phyloP scores from a whole-genome alignment of 1,284 basidiomycete genomes.

The Fomitopsis palustris region DNA sequence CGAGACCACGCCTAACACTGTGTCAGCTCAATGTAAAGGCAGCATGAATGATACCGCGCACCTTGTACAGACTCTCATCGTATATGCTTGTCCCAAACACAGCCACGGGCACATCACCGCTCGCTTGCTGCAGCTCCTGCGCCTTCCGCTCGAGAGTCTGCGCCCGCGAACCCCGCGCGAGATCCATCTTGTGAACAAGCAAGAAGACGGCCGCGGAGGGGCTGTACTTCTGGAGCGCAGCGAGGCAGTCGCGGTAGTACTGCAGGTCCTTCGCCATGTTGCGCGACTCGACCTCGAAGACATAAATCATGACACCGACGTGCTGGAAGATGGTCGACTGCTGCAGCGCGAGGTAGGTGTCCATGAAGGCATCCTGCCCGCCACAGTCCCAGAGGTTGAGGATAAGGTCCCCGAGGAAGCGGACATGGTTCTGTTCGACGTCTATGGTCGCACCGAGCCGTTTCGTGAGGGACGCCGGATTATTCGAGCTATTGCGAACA shows the following conservation, averaged over 20 bases:
- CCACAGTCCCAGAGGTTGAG: conserved; percentile 99
- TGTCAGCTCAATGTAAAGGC: conserved; percentile 1
- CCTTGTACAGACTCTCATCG: conserved; percentile 96
- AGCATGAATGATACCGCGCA: conserved; percentile 29
- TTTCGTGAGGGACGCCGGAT: conserved; percentile 88
- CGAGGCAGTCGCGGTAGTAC: conserved; percentile 86
- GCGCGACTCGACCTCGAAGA: conserved; percentile 87
- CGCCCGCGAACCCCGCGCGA: conserved; percentile 59
- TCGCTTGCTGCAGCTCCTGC: conserved; percentile 64
- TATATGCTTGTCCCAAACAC: conserved; percentile 97
- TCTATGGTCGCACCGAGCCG: conserved; percentile 96
- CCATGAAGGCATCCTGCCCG: conserved; percentile 97
- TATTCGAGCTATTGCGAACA: conserved; percentile 70
- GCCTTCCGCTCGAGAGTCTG: conserved; percentile 66
- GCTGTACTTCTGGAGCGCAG: conserved; percentile 72
- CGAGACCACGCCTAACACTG: conserved; percentile 87
- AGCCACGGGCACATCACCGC: conserved; percentile 53
- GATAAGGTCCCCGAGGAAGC: conserved; percentile 91
- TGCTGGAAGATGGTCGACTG: conserved; percentile 92
- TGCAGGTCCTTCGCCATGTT: conserved; percentile 77
- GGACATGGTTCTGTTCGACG: conserved; percentile 96
- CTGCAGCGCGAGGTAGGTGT: conserved; percentile 89
- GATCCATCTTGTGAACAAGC: conserved; percentile 96
- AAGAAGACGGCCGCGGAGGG: conserved; percentile 87
- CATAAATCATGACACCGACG: conserved; percentile 97